Evolutionary conservation across 208 protist species (phyloP).

Genomic region (Porcisia deanei): DNA sequence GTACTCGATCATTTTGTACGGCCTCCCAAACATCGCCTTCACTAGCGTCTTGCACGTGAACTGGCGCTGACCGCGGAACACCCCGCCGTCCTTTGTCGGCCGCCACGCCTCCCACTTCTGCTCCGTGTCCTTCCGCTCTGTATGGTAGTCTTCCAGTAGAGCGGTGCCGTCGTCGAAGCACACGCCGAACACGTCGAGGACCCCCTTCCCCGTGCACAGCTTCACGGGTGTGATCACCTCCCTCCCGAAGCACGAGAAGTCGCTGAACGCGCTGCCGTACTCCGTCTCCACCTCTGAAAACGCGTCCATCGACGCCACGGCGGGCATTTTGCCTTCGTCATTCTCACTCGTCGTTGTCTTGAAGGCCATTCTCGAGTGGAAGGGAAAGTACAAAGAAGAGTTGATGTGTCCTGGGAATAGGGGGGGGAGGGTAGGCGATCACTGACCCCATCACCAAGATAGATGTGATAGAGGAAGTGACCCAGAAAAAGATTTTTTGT

Average conservation of each 20-base stretch:
- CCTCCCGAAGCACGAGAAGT: slow-evolving; percentile 51
- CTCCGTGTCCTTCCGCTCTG: slow-evolving; percentile 44
- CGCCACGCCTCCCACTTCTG: slow-evolving; percentile 62
- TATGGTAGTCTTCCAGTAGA: slow-evolving; percentile 51
- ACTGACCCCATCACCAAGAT: neutral
- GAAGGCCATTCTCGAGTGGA: slow-evolving; percentile 12
- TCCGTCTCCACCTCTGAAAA: slow-evolving; percentile 60
- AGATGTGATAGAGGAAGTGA: too few relatives aligned
- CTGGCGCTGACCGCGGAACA: slow-evolving; percentile 53
- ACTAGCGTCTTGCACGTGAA: slow-evolving; percentile 60
- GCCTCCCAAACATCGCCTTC: slow-evolving; percentile 57
- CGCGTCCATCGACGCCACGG: slow-evolving; percentile 41
- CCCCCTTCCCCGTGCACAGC: slow-evolving; percentile 39
- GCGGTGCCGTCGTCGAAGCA: slow-evolving; percentile 59
- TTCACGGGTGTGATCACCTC: slow-evolving; percentile 51
- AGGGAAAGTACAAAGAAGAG: neutral
- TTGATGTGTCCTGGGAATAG: neutral
- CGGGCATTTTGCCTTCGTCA: slow-evolving; percentile 46
- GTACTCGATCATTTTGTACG: slow-evolving; percentile 58
- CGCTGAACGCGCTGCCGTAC: slow-evolving; percentile 59
- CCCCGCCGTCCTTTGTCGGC: slow-evolving; percentile 30
- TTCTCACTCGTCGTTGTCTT: slow-evolving; percentile 44
- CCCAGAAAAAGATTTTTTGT: neutral
- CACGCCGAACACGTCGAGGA: slow-evolving; percentile 62
- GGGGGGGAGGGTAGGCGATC: neutral